Evolutionary conservation across 805 yeast genomes (phyloP).

Genomic region (Soucietia sequanensis): DNA sequence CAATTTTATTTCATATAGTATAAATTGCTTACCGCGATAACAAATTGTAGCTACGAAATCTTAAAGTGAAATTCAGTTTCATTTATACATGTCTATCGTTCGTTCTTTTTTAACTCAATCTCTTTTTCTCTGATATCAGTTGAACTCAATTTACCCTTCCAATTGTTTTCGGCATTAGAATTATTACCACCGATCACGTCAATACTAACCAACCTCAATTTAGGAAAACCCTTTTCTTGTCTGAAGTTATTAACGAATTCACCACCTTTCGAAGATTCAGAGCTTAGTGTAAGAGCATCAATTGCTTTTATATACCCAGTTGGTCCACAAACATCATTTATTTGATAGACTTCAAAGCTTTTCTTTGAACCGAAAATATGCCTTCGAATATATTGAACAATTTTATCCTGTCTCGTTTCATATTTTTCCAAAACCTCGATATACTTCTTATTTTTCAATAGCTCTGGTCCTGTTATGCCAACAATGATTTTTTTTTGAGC

Average conservation of each 20-base stretch:
- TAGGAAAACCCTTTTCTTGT: slow-evolving; percentile 49
- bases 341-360: slow-evolving; percentile 56
- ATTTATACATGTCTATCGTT: neutral
- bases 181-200: slow-evolving; percentile 64
- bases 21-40: too few species aligned
- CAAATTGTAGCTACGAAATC: neutral
- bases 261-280: slow-evolving; percentile 79
- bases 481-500: slow-evolving; percentile 58
- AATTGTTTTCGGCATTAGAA: slow-evolving; percentile 33
- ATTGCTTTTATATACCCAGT: slow-evolving; percentile 74
- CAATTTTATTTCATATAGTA: too few species aligned
- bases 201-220: slow-evolving; percentile 37
- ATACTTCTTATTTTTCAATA: slow-evolving; percentile 73
- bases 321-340: slow-evolving; percentile 91
- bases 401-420: slow-evolving; percentile 47
- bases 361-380: slow-evolving; percentile 16
- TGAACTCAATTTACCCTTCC: slow-evolving; percentile 79
- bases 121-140: slow-evolving; percentile 61
- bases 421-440: slow-evolving; percentile 62
- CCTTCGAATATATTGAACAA: slow-evolving; percentile 46
- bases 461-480: slow-evolving; percentile 78
- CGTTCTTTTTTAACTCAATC: neutral
- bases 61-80: too few species aligned
- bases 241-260: slow-evolving; percentile 67
- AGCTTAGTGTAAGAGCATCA: slow-evolving; percentile 76